phyloP scores from a whole-genome alignment of 169 alveolate genomes.

The Plasmodium yoelii region DNA sequence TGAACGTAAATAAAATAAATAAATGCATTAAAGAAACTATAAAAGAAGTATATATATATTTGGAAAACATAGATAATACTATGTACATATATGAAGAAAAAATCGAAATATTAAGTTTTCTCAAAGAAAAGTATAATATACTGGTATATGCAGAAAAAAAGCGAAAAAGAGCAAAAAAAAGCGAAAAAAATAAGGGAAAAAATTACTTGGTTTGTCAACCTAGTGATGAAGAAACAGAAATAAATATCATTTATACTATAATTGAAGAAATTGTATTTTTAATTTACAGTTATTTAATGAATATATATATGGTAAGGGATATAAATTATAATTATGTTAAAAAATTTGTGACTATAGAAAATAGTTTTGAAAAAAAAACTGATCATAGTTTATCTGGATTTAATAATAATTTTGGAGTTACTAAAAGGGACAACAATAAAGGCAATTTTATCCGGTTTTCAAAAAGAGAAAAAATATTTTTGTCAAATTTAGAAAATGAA shows the following conservation, averaged over 20 bases:
- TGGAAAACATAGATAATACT: slow-evolving; percentile 65
- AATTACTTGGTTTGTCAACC: no score
- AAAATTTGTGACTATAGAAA: slow-evolving; percentile 21
- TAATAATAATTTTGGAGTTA: background rate
- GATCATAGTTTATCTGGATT: background rate
- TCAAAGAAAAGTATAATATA: slow-evolving; percentile 70
- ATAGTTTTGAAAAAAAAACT: slow-evolving; percentile 78
- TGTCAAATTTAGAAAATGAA: background rate
- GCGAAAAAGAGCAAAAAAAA: background rate
- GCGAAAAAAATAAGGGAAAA: background rate
- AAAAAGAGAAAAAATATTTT: background rate
- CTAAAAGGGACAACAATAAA: background rate
- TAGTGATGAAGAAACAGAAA: background rate
- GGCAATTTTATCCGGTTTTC: background rate
- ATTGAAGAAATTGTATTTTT: slow-evolving; percentile 50
- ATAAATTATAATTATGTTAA: slow-evolving; percentile 17
- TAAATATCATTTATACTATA: slow-evolving; percentile 16
- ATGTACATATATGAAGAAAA: slow-evolving; percentile 64
- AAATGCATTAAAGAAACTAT: slow-evolving; percentile 24
- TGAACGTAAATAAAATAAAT: background rate
- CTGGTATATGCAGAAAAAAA: slow-evolving; percentile 38
- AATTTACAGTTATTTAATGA: slow-evolving; percentile 49
- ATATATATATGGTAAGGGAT: slow-evolving; percentile 65
- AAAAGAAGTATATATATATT: slow-evolving; percentile 29
- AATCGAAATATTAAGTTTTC: slow-evolving; percentile 60